Evolutionary conservation across 441 rosid species (phyloP), one percentile per base, ranked within the genome.

Genomic region (Sinapis alba): DNA sequence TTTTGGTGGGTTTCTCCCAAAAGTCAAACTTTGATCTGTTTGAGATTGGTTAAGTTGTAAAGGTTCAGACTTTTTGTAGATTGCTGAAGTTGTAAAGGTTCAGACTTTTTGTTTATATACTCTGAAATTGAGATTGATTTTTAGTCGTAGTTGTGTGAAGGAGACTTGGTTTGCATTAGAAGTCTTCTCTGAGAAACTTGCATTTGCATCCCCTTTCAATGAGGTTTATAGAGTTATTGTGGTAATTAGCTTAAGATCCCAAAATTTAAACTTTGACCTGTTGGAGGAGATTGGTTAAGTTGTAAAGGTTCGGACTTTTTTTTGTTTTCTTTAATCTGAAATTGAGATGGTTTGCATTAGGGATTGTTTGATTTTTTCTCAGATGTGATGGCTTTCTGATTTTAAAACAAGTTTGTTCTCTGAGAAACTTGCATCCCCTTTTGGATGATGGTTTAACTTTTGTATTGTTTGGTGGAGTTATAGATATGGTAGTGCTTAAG

Each of bases 211-310:
- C n/a, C n/a, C n/a, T n/a, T n/a, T n/a, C n/a, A n/a, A n/a, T n/a
- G n/a, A n/a, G n/a, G n/a, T n/a, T n/a, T n/a, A n/a, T n/a, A n/a
- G n/a, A n/a, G n/a, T n/a, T n/a, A n/a, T n/a, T n/a, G n/a, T n/a
- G n/a, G n/a, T n/a, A n/a, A n/a, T 6, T 32, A 32, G 20, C 3
- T n/a, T 16, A n/a, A n/a, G 10, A 1, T 2, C 20, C 6, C 0
- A 0, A 9, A 16, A 12, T 53, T 38, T 1, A 34, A 5, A 41
- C 36, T 34, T 21, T 27, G 11, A 23, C 0, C 11, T 27, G 11
- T 73, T 26, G 26, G 56, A 68, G 26, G 56, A 68, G 65, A 66
- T 79, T 78, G 65, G 15, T 10, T 8, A 64, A 50, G 24, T 43
- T 65, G 24, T 24, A 34, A 1, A 32, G 56, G 56, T 53, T 77